Percentiles rank a stretch among this genome's conserved stretches.
phyloP scores from a whole-genome alignment of 1,284 basidiomycete species.

The Pseudozyma tsukubaensis region DNA sequence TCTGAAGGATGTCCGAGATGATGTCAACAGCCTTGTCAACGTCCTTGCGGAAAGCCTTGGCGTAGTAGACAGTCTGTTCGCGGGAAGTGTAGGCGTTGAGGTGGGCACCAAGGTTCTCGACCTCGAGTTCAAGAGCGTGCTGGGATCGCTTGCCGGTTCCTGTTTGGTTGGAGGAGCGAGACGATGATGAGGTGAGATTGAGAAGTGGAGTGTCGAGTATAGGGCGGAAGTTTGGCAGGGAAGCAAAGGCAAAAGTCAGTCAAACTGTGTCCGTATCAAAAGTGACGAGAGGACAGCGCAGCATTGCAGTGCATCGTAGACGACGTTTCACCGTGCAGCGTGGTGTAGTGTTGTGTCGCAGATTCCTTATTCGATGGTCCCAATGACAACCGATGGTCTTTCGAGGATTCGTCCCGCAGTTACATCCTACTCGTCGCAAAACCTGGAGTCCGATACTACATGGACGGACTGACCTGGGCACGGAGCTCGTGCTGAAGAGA shows the following conservation, averaged over 20 bases:
- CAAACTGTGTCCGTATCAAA: not conserved
- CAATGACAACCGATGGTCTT: too few relatives aligned
- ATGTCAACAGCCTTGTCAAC: constrained; percentile 92
- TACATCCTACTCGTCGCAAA: too few relatives aligned
- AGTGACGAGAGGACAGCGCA: not conserved
- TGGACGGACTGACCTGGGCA: too few relatives aligned
- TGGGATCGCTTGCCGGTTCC: constrained; percentile 91
- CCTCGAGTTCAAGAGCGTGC: constrained; percentile 93
- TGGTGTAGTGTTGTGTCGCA: not conserved
- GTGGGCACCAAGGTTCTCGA: constrained; percentile 97
- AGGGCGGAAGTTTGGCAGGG: not conserved
- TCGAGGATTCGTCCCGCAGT: too few relatives aligned
- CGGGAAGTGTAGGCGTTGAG: constrained; percentile 98
- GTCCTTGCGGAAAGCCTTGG: constrained; percentile 98
- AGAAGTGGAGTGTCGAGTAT: not conserved
- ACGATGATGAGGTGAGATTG: not conserved
- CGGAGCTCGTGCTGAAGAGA: too few relatives aligned
- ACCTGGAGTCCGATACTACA: too few relatives aligned
- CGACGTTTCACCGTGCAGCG: not conserved
- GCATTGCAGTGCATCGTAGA: not conserved
- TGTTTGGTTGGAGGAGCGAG: constrained; percentile 38
- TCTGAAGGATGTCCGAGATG: constrained; percentile 97
- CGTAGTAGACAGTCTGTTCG: constrained; percentile 99
- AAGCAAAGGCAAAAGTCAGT: constrained; percentile 7
- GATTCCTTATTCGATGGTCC: not conserved